phyloP scores from a whole-genome alignment of 805 yeast species.

The Brettanomyces nanus region DNA sequence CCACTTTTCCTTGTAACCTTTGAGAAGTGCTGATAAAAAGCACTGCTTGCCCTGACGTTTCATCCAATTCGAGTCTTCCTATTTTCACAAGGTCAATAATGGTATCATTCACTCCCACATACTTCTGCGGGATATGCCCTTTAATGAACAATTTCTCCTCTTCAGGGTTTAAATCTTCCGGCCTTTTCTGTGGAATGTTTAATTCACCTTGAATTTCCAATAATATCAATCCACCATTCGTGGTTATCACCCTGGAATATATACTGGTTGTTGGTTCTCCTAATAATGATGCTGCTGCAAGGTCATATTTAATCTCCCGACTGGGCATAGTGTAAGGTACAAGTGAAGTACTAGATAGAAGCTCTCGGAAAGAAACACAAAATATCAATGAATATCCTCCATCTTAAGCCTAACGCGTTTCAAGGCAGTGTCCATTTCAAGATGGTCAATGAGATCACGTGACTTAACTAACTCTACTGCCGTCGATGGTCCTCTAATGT shows the following conservation, averaged over 20 bases:
- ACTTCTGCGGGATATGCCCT: conserved; percentile 14
- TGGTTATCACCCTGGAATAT: conserved; percentile 27
- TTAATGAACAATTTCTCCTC: conserved; percentile 29
- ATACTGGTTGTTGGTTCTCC: not conserved
- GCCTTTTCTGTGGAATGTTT: conserved; percentile 35
- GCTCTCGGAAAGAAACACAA: no score
- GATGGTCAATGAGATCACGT: no score
- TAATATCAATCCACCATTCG: conserved; percentile 52
- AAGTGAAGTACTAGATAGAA: no score
- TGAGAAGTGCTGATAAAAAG: conserved; percentile 63
- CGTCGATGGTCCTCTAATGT: no score
- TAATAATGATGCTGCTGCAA: conserved; percentile 10
- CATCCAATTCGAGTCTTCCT: conserved; percentile 41
- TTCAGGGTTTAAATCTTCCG: conserved; percentile 25
- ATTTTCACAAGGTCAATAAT: conserved; percentile 31
- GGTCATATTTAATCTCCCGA: conserved; percentile 11
- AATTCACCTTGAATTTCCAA: conserved; percentile 72
- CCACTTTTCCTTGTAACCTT: conserved; percentile 54
- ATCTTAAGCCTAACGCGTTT: no score
- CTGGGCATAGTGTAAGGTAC: no score
- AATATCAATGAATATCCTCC: no score
- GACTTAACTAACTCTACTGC: no score
- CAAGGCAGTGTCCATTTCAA: no score
- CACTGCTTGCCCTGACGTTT: conserved; percentile 40
- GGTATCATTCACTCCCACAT: conserved; percentile 1